Conservation (phyloP, 176 grass and related monocot genomes). For the Oryza brachyantha region DNA sequence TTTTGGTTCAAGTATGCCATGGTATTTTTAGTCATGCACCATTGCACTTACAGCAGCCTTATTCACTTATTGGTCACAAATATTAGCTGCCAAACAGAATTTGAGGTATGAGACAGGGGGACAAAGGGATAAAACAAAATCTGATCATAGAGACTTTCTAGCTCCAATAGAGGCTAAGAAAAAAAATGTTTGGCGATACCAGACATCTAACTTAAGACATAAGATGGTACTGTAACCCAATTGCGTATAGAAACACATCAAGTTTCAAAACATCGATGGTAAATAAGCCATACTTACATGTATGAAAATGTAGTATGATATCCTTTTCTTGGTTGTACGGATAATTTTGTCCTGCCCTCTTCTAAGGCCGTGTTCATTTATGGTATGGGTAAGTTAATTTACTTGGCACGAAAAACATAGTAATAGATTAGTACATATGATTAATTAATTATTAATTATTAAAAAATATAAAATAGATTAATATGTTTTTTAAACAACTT, state of each 20-base stretch:
- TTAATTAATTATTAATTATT: no score
- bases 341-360: slow-evolving; percentile 88
- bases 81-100: background rate
- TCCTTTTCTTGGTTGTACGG: slow-evolving; percentile 80
- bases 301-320: slow-evolving; percentile 93
- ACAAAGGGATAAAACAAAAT: background rate
- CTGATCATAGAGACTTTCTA: background rate
- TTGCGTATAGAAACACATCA: background rate
- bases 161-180: background rate
- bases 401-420: no score
- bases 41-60: background rate
- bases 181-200: background rate
- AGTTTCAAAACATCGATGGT: slow-evolving; percentile 8
- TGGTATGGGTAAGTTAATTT: no score
- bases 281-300: slow-evolving; percentile 58
- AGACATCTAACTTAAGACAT: background rate
- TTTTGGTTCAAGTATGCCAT: background rate
- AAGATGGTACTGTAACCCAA: background rate
- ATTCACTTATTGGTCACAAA: background rate
- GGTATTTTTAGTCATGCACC: background rate
- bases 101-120: background rate
- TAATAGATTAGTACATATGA: no score
- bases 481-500: no score
- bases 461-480: no score
- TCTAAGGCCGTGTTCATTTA: no score